phyloP scores from a whole-genome alignment of 1,284 basidiomycete genomes.

The Taiwanofungus camphoratus region DNA sequence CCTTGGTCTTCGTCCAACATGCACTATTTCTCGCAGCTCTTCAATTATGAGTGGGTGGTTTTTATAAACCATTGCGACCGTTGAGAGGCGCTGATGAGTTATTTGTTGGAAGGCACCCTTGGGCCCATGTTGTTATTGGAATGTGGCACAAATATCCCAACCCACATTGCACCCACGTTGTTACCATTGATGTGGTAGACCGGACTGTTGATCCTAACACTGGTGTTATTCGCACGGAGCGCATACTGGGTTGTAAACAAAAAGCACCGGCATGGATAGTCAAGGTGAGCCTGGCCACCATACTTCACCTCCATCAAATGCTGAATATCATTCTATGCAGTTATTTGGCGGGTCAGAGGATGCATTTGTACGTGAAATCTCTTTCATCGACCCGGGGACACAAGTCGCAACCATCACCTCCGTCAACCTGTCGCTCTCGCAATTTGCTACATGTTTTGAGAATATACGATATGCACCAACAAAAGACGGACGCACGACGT shows the following conservation, averaged over 20 bases:
- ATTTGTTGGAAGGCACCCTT: conserved; percentile 65
- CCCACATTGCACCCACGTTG: conserved; percentile 86
- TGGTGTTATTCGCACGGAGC: conserved; percentile 84
- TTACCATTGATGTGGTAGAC: conserved; percentile 86
- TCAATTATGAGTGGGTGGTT: conserved; percentile 60
- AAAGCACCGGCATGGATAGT: conserved; percentile 81
- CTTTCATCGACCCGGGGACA: conserved; percentile 80
- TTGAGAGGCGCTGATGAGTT: conserved; percentile 17
- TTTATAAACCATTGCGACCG: conserved; percentile 1
- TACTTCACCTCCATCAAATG: not conserved
- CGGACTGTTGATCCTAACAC: conserved; percentile 78
- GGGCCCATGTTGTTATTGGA: conserved; percentile 81
- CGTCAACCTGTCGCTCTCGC: conserved; percentile 85
- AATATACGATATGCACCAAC: conserved; percentile 81
- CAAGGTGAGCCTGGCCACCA: conserved; percentile 47
- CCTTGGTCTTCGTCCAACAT: conserved; percentile 30
- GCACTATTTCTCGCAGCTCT: conserved; percentile 75
- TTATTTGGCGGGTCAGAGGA: conserved; percentile 87
- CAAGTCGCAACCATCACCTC: conserved; percentile 81
- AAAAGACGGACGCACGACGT: conserved; percentile 54
- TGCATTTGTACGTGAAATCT: conserved; percentile 91
- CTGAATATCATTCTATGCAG: conserved; percentile 33
- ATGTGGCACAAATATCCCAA: conserved; percentile 98
- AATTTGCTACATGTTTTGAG: conserved; percentile 87
- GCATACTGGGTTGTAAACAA: conserved; percentile 82